Evolutionary conservation across 352 stramenopile genomes (phyloP), one percentile per base, ranked within the genome.

Genomic region (Phytophthora tubulina): DNA sequence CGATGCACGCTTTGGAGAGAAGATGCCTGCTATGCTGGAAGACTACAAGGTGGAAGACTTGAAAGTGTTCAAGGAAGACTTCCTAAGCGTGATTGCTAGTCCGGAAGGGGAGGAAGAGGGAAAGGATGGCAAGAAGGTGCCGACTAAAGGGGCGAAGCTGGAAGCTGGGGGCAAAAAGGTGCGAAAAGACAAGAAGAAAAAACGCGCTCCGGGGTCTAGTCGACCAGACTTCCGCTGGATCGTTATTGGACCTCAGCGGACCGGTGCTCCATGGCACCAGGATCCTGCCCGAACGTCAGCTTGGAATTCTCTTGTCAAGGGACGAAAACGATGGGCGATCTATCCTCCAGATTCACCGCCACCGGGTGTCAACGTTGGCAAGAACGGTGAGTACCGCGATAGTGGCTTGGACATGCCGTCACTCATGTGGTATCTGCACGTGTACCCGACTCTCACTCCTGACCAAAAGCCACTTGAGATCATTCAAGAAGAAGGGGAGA

Each of bases 271-370:
- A 32, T 97, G 98, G 81, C 97, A 99, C 69, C 89, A 98, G 21
- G 97, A 99, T 72, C 97, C 97, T 36, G 83, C 98, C 6, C 89
- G 92, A 27, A 99, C 97, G 3, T 98, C 96, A 57, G 97, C 97
- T 0, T 99, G 97, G 97, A 98, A 99, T 48, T 93, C 97, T 10
- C 79, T 99, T 10, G 51, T 99, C 5, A 89, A 97, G 42, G 97
- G 97, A 39, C 79, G 85, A 21, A 99, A 99, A 77, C 86, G 95
- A 33, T 99, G 97, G 97, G 87, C 98, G 0, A 86, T 99, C 6
- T 99, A 99, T 72, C 96, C 96, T 35, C 94, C 96, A 9, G 81
- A 88, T n/a, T 84, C 72, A 7, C 81, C 81, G 1, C 88, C 88
- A 6, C 91, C 91, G 4, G 89, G 88, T n/a, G 79, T 96, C 11